These are phyloP conservation scores for Yamadazyma kitorensis DNA, from an alignment of 805 yeast species.

Conservation along the genomic window DNA sequence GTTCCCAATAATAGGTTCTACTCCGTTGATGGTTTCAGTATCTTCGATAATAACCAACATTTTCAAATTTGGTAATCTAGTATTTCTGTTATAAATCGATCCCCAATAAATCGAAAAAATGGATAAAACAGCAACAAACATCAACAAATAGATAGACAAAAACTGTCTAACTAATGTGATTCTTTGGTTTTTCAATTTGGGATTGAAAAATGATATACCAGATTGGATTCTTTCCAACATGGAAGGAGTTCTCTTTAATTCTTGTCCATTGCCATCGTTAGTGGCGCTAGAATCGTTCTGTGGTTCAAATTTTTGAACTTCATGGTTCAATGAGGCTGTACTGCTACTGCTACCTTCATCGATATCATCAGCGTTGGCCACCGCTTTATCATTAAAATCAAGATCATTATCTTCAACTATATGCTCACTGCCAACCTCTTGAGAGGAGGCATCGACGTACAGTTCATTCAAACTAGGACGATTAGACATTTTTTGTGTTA, in stretches of 20 bases:
- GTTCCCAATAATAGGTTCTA: constrained; percentile 50
- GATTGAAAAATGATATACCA: constrained; percentile 30
- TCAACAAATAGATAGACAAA: constrained; percentile 20
- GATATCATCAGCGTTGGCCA: neutral
- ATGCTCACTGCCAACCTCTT: no score
- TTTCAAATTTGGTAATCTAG: constrained; percentile 28
- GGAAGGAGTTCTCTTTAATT: constrained; percentile 12
- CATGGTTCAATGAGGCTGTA: constrained; percentile 1
- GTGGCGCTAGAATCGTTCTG: neutral
- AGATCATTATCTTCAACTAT: no score
- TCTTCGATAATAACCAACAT: constrained; percentile 40
- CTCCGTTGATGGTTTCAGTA: constrained; percentile 14
- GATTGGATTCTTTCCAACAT: constrained; percentile 24
- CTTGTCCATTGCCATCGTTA: neutral
- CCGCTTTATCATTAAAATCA: no score
- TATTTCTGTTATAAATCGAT: constrained; percentile 27
- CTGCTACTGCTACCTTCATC: no score
- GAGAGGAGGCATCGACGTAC: no score
- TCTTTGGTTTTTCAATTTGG: constrained; percentile 21
- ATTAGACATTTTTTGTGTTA: no score
- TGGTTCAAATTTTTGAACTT: constrained; percentile 8
- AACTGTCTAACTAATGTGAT: constrained; percentile 16
- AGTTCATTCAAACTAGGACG: no score
- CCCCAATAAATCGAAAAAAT: constrained; percentile 44
- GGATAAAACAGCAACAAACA: constrained; percentile 33